Evolutionary conservation across 2,329 filamentous ascomycete species (phyloP).

Genomic region (Lecanicillium sp.): DNA sequence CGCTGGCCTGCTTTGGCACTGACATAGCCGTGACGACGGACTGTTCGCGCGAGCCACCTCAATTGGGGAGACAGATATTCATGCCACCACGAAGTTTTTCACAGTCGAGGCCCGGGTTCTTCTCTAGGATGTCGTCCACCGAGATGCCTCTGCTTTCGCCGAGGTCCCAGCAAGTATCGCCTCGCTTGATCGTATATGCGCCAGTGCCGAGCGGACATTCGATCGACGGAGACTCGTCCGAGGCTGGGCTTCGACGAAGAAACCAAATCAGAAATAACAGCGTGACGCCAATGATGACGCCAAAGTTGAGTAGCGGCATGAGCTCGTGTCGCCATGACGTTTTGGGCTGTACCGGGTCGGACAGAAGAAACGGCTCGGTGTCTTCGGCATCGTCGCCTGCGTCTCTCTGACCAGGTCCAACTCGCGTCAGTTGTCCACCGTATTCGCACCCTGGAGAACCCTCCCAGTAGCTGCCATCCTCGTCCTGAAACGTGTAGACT

Average conservation of each 20-base stretch:
- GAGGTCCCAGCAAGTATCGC: constrained; percentile 48
- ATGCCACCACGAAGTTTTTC: constrained; percentile 33
- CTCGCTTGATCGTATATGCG: constrained; percentile 32
- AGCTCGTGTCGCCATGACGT: constrained; percentile 44
- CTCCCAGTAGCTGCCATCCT: constrained; percentile 41
- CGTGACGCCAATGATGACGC: constrained; percentile 42
- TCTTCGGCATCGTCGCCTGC: constrained; percentile 13
- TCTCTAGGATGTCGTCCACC: constrained; percentile 36
- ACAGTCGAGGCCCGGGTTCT: constrained; percentile 41
- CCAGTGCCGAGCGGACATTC: constrained; percentile 22
- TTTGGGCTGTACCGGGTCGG: constrained; percentile 13
- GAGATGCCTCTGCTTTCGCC: constrained; percentile 32
- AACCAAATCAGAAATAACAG: constrained; percentile 44
- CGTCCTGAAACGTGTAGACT: constrained; percentile 43
- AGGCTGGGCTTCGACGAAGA: constrained; percentile 25
- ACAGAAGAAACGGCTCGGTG: constrained; percentile 22
- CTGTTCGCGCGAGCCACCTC: neutral
- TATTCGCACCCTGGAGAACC: constrained; percentile 41
- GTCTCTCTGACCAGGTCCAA: constrained; percentile 24
- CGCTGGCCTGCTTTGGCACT: too few species aligned
- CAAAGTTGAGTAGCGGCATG: constrained; percentile 51
- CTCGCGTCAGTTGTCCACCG: constrained; percentile 33
- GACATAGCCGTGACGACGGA: too few species aligned
- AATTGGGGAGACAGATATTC: constrained; percentile 36
- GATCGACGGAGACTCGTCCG: constrained; percentile 11